These are phyloP conservation scores for Entrophospora sp. DNA, from an alignment of 192 early-diverging fungal genomes.

Conservation along the genomic window DNA sequence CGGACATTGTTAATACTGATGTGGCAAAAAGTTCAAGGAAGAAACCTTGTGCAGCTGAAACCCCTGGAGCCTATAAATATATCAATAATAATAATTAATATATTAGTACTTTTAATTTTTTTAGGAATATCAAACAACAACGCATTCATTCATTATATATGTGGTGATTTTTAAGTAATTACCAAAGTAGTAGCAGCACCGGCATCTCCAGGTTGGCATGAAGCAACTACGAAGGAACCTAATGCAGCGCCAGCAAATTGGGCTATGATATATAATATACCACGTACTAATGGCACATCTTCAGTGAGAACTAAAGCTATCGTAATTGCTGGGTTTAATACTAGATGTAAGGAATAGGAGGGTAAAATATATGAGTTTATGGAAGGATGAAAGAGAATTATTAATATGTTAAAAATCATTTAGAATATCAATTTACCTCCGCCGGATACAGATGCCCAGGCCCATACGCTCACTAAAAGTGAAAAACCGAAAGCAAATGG, in stretches of 20 bases:
- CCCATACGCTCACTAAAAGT: slow-evolving; percentile 30
- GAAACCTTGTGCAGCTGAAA: not conserved
- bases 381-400: not conserved
- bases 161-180: too few relatives aligned
- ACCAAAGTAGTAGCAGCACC: not conserved
- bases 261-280: slow-evolving; percentile 43
- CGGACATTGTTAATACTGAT: slow-evolving; percentile 4
- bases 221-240: slow-evolving; percentile 19
- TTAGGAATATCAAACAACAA: too few relatives aligned
- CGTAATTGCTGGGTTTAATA: slow-evolving; percentile 50
- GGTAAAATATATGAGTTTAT: too few relatives aligned
- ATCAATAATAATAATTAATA: not conserved
- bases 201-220: not conserved
- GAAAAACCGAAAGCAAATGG: slow-evolving; percentile 35
- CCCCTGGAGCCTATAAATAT: not conserved
- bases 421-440: slow-evolving; percentile 17
- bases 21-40: slow-evolving; percentile 18
- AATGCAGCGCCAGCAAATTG: slow-evolving; percentile 41
- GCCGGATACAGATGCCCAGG: slow-evolving; percentile 42
- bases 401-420: not conserved
- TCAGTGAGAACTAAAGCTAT: slow-evolving; percentile 36
- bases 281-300: slow-evolving; percentile 25
- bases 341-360: not conserved
- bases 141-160: too few relatives aligned
- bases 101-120: too few relatives aligned